A percentile compares a stretch with the other conserved stretches of the same genome.
phyloP scores from a whole-genome alignment of 1,139 yeast species.

The Casaregolazyma lundiana region DNA sequence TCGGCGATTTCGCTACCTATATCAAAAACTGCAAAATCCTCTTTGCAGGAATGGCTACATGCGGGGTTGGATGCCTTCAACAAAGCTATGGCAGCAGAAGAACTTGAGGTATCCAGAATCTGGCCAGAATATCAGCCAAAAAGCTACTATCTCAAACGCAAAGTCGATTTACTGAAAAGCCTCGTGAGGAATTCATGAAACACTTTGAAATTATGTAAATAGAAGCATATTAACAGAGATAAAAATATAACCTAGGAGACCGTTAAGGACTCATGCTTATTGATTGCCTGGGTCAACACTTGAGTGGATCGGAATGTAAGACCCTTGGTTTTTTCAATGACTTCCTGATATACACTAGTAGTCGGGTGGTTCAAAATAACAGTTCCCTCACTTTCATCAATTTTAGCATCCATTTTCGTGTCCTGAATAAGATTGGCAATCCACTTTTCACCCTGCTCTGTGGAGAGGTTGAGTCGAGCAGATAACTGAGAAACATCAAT shows the following conservation, averaged over 20 bases:
- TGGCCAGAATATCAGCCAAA: constrained; percentile 5
- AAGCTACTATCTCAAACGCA: not conserved
- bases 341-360: constrained; percentile 49
- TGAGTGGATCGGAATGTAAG: constrained; percentile 54
- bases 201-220: not conserved
- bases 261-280: constrained; percentile 25
- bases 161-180: not conserved
- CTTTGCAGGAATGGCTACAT: not conserved
- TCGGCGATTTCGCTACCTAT: not conserved
- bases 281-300: constrained; percentile 37
- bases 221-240: not conserved
- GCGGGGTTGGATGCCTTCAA: not conserved
- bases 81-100: not conserved
- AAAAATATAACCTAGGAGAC: constrained; percentile 13
- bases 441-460: constrained; percentile 49
- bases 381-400: constrained; percentile 45
- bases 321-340: constrained; percentile 57
- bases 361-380: constrained; percentile 45
- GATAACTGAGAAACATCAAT: constrained; percentile 44
- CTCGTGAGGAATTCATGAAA: constrained; percentile 1
- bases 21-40: not conserved
- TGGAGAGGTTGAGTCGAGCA: constrained; percentile 39
- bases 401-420: constrained; percentile 47
- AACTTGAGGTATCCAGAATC: not conserved
- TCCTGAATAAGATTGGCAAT: constrained; percentile 46